Conservation (phyloP, 768 basidiomycete genomes). For the Leccinum boreale region DNA sequence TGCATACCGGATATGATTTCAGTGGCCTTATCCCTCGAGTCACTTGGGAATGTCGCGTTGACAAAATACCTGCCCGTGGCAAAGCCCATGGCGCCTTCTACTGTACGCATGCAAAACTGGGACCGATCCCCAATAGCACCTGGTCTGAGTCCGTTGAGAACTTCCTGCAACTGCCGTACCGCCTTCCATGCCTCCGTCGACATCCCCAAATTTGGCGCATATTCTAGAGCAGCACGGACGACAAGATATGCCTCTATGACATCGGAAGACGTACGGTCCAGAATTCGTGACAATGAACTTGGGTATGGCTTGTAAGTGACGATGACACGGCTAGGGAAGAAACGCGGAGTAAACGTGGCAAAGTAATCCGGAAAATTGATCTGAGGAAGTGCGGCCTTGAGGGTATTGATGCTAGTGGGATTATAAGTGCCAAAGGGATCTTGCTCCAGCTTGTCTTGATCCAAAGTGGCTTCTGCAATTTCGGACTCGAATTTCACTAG, state of each 20-base stretch:
- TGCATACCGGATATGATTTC: slow-evolving; percentile 72
- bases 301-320: slow-evolving; percentile 81
- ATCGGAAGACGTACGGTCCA: slow-evolving; percentile 63
- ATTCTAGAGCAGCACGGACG: slow-evolving; percentile 63
- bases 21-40: slow-evolving; percentile 77
- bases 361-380: slow-evolving; percentile 86
- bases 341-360: slow-evolving; percentile 75
- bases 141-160: slow-evolving; percentile 79
- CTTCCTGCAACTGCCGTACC: slow-evolving; percentile 64
- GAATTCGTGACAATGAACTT: slow-evolving; percentile 59
- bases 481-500: slow-evolving; percentile 77
- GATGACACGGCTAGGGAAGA: slow-evolving; percentile 73
- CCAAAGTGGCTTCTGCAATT: slow-evolving; percentile 76
- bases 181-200: slow-evolving; percentile 79
- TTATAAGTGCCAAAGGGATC: slow-evolving; percentile 91
- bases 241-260: slow-evolving; percentile 87
- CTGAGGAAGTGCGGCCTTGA: slow-evolving; percentile 67
- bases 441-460: slow-evolving; percentile 70
- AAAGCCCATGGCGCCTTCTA: slow-evolving; percentile 80
- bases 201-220: slow-evolving; percentile 70
- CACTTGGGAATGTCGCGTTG: slow-evolving; percentile 72
- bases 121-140: slow-evolving; percentile 81
- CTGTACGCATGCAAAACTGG: slow-evolving; percentile 74
- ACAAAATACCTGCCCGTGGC: slow-evolving; percentile 89
- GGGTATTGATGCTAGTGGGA: slow-evolving; percentile 64